Evolutionary conservation across 169 alveolate genomes (phyloP), one percentile per base, ranked within the genome.

Genomic region (Blepharisma undulans): DNA sequence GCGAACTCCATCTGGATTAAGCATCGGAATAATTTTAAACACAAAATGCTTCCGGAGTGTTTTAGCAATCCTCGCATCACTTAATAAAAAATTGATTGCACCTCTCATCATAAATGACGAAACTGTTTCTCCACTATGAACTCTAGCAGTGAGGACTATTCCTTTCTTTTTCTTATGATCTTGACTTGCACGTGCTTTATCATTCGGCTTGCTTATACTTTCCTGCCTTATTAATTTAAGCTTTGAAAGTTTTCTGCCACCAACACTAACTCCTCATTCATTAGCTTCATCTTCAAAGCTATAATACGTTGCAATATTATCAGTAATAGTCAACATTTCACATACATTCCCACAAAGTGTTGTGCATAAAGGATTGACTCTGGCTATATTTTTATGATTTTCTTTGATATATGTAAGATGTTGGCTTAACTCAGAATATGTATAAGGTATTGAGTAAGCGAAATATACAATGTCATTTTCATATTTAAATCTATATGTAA

Each of bases 111-210:
- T 96, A 91, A 93, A 95, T 7, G 97, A 94, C 19, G 98, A 97
- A 18, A 94, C 97, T 2, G 98, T 94, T 92, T 97, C 99, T 12
- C 99, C 99, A 16, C 98, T 98, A 94, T 97, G 99, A 78, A 94
- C 97, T 76, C 99, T 81, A 0, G 98, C 99, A 25, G 94, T 92
- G 16, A 97, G 88, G 59, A 97, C 96, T 14, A 97, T 94, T 60
- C 19, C 97, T 97, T 90, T 95, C 95, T 81, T 97, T 84, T 72
- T 90, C 87, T 72, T 93, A 93, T 89, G 93, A 78, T 91, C 91
- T 21, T 94, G 91, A 90, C 76, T 71, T 87, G 72, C 30, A 19
- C 66, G 80, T 3, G 33, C 78, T 2, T 34, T 22, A 78, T 21
- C 32, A 21, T 30, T 82, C 36, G 22, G 25, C 22, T 82, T 82